Evolutionary conservation across 768 basidiomycete species (phyloP), one percentile per base, ranked within the genome.

Genomic region (Leccinum subtestaceum): DNA sequence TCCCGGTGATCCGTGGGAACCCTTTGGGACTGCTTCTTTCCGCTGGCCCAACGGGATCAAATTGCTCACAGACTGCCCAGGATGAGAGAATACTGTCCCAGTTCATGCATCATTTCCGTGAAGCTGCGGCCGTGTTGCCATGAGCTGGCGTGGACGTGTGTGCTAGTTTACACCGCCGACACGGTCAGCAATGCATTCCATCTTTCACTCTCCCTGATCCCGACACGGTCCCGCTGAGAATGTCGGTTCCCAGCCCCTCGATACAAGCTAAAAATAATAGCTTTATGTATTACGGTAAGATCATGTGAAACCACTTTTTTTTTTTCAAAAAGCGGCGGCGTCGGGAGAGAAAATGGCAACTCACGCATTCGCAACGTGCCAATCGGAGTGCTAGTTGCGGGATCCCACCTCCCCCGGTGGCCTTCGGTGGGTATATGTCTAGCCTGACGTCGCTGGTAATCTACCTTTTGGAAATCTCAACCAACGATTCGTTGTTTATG

Each of bases 1-100:
- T 53, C 31, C 53, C 19, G 25, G 43, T 11, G 40, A 57, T 21
- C 40, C 70, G 70, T 73, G 70, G 59, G 70, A 71, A 72, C 25
- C 6, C 38, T 3, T 7, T n/a, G 17, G 13, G 27, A 23, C 19
- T 47, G 23, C 25, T 21, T 10, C 36, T 25, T 23, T 25, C 48
- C 48, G 38, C 31, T 47, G 31, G 43, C 52, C 43, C 49, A 54
- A 55, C 49, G 58, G 58, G 47, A 55, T 34, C 47, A 50, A 53
- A 40, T 57, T 51, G 52, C 54, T 48, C 58, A 57, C 54, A 59
- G 38, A 36, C 58, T 55, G n/a, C 48, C 40, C 56, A 29, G 29
- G 67, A 68, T 53, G 67, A 67, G 67, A 62, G 67, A 66, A 66
- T 54, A 58, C 5, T 10, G 8, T 51, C 21, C 51, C 49, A 17